A percentile compares a stretch with the other conserved stretches of the same genome.
Evolutionary conservation across 208 protist species (phyloP).

Genomic region (Trichomonas vaginalis): DNA sequence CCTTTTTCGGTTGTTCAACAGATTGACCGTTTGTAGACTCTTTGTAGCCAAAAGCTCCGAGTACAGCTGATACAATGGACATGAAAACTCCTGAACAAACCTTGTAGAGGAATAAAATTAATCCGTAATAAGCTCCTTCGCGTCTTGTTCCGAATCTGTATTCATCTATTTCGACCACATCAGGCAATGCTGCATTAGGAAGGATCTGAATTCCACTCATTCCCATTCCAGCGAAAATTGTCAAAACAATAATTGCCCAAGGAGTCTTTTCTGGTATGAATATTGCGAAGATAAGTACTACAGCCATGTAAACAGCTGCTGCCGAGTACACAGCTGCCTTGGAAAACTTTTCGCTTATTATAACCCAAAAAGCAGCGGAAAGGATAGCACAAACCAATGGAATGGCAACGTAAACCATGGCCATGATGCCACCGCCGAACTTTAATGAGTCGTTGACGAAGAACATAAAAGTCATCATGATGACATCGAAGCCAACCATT

Average conservation of each 20-base stretch:
- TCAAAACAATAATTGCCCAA: not conserved
- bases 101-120: not conserved
- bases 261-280: not conserved
- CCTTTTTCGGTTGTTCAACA: not conserved
- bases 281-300: not conserved
- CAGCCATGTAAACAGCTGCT: not conserved
- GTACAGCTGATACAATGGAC: not conserved
- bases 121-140: not conserved
- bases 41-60: not conserved
- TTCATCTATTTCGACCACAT: too few relatives aligned
- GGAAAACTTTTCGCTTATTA: not conserved
- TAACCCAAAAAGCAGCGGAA: not conserved
- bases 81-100: not conserved
- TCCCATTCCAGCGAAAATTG: not conserved
- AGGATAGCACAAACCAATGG: not conserved
- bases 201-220: not conserved
- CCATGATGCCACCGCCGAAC: too few relatives aligned
- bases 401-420: not conserved
- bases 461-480: not conserved
- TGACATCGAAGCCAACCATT: not conserved
- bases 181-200: not conserved
- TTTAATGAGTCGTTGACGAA: not conserved
- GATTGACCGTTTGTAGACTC: not conserved
- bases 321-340: not conserved
- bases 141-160: not conserved